Evolutionary conservation across 1,139 yeast genomes (phyloP).

Genomic region (Pneumocystis carinii): DNA sequence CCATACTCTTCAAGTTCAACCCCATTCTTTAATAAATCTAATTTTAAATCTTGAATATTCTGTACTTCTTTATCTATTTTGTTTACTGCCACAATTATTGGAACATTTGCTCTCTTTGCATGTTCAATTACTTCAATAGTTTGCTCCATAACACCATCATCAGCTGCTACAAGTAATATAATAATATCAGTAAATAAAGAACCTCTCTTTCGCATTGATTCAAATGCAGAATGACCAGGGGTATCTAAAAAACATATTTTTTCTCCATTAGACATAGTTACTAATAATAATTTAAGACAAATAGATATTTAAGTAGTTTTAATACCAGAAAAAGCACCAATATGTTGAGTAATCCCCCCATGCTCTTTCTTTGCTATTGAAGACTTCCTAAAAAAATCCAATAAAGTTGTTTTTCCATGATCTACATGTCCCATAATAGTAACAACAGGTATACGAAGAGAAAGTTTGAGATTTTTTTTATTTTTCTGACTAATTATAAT

Average conservation of each 20-base stretch:
- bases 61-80: conserved; percentile 76
- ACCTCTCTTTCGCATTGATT: conserved; percentile 93
- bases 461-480: conserved; percentile 32
- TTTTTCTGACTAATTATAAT: conserved; percentile 18
- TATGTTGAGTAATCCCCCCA: conserved; percentile 97
- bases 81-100: conserved; percentile 79
- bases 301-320: neutral
- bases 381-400: conserved; percentile 72
- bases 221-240: conserved; percentile 95
- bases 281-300: conserved; percentile 21
- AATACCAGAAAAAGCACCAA: conserved; percentile 72
- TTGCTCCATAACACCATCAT: conserved; percentile 96
- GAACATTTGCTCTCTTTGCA: conserved; percentile 70
- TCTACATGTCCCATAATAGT: conserved; percentile 99
- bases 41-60: conserved; percentile 54
- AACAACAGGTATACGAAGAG: conserved; percentile 78
- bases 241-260: conserved; percentile 83
- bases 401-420: conserved; percentile 91
- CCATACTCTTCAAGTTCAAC: conserved; percentile 87
- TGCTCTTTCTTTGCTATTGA: conserved; percentile 71
- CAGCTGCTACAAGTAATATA: conserved; percentile 90
- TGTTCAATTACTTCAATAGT: conserved; percentile 92
- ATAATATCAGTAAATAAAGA: conserved; percentile 89
- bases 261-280: conserved; percentile 56
- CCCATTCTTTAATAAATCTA: conserved; percentile 62